These are phyloP conservation scores for Streptanthus diversifolius DNA, from an alignment of 345 rosid genomes.

Conservation along the genomic window DNA sequence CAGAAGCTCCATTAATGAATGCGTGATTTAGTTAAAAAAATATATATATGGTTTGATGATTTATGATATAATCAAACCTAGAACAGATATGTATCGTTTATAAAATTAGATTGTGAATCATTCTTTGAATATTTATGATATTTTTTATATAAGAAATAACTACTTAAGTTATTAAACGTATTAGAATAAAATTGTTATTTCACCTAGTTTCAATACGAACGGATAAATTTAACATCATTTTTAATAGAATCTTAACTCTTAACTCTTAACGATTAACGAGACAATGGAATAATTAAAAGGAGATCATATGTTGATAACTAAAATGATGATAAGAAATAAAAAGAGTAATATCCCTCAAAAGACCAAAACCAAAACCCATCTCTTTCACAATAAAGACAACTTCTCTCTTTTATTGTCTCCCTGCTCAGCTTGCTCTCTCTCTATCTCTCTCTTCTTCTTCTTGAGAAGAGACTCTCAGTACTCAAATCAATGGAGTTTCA, in stretches of 20 bases:
- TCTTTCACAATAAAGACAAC: conserved; percentile 26
- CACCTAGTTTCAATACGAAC: neutral
- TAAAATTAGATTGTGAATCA: neutral
- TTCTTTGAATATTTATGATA: neutral
- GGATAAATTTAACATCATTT: neutral
- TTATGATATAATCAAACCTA: neutral
- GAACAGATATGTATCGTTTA: neutral
- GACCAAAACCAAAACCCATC: conserved; percentile 27
- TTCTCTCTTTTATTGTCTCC: conserved; percentile 30
- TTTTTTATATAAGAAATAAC: neutral
- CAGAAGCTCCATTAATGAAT: neutral
- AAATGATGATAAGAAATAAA: conserved; percentile 1
- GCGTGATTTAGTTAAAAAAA: neutral
- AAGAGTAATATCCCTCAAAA: conserved; percentile 23
- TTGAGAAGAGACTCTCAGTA: conserved; percentile 13
- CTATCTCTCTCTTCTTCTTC: neutral
- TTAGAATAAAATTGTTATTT: neutral
- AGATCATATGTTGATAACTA: conserved; percentile 13
- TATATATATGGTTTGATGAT: neutral
- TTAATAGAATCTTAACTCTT: neutral
- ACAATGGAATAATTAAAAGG: neutral
- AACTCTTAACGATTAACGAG: neutral
- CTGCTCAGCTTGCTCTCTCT: neutral
- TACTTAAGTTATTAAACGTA: neutral
- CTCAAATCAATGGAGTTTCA: conserved; percentile 57